A percentile compares a stretch with the other conserved stretches of the same genome.
phyloP scores from a whole-genome alignment of 164 flowering plant genomes.

The Vitis labrusca region DNA sequence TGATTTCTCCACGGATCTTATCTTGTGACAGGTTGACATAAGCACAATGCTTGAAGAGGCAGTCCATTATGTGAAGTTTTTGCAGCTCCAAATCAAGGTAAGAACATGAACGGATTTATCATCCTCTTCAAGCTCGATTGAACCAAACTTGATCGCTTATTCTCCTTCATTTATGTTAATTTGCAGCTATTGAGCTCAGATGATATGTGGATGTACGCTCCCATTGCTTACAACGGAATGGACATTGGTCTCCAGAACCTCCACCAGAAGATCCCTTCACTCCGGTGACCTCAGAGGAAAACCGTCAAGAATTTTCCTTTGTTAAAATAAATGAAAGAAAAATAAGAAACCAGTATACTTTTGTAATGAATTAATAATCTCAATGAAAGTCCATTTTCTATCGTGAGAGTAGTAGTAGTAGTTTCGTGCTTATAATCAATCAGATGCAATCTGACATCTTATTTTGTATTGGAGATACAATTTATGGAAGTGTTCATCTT shows the following conservation, averaged over 20 bases:
- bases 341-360: no score
- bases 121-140: background rate
- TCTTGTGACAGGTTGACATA: slow-evolving; percentile 67
- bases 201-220: slow-evolving; percentile 97
- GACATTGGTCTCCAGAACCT: slow-evolving; percentile 47
- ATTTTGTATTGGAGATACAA: no score
- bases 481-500: no score
- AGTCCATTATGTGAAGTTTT: slow-evolving; percentile 89
- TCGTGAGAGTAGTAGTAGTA: no score
- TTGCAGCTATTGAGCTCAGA: slow-evolving; percentile 90
- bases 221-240: slow-evolving; percentile 90
- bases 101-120: background rate
- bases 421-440: no score
- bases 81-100: slow-evolving; percentile 98
- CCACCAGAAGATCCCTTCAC: slow-evolving; percentile 39
- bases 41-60: slow-evolving; percentile 99
- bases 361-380: no score
- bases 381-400: no score
- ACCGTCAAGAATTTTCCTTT: no score
- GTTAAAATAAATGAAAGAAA: no score
- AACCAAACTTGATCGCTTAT: no score
- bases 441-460: no score
- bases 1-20: background rate
- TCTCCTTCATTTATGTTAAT: background rate
- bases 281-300: slow-evolving; percentile 21